Conservation (phyloP, 495 filamentous ascomycete genomes). For the Geoglossum glabrum region DNA sequence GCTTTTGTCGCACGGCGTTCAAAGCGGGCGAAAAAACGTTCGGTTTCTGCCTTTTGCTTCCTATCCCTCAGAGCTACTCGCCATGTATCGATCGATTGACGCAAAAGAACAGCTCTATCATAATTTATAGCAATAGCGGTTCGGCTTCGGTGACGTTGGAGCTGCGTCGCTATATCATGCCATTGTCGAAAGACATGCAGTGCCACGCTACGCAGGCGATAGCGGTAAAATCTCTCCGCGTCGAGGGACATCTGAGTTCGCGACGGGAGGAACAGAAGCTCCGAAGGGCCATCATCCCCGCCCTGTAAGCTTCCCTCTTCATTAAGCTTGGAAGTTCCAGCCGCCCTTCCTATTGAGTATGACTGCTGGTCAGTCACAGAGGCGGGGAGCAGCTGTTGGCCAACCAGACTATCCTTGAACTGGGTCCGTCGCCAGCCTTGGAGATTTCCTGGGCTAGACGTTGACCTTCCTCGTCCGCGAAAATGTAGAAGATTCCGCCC, state of each 20-base stretch:
- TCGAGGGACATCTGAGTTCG: conserved; percentile 34
- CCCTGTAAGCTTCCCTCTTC: conserved; percentile 12
- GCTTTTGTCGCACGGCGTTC: conserved; percentile 40
- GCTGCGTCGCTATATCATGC: conserved; percentile 29
- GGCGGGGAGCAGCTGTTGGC: neutral
- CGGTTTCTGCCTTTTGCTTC: conserved; percentile 28
- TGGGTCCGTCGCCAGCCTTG: conserved; percentile 1
- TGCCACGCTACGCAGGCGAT: conserved; percentile 26
- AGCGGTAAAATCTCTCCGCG: conserved; percentile 37
- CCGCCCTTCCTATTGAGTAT: neutral
- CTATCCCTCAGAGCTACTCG: conserved; percentile 26
- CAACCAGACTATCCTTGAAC: neutral
- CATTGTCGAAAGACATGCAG: conserved; percentile 30
- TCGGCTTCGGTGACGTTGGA: conserved; percentile 22
- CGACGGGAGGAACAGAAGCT: conserved; percentile 30
- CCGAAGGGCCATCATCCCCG: conserved; percentile 18
- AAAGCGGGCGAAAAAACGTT: conserved; percentile 39
- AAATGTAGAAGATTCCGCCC: conserved; percentile 6
- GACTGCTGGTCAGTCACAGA: neutral
- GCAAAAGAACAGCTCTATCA: conserved; percentile 32
- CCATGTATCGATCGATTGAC: conserved; percentile 39
- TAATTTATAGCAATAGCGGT: conserved; percentile 27
- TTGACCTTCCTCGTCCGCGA: conserved; percentile 5
- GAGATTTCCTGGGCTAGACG: conserved; percentile 3
- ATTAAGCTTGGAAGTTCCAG: neutral